Evolutionary conservation across 176 grass and related monocot genomes (phyloP).

Genomic region (Luzula sylvatica): DNA sequence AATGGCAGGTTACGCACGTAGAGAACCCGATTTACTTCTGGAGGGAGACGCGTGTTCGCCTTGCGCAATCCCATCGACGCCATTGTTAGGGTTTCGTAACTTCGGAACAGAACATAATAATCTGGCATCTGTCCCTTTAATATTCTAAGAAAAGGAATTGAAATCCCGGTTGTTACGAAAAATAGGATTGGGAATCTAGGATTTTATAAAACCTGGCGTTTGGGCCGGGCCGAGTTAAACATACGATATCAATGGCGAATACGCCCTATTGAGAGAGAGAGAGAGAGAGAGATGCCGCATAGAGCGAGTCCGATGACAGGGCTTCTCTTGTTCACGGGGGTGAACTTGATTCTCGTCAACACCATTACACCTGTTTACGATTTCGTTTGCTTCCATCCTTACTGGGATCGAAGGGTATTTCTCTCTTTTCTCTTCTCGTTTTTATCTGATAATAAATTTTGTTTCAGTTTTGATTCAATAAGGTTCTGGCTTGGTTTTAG

Average conservation of each 20-base stretch:
- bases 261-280: not conserved
- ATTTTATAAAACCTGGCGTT: no score
- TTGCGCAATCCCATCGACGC: conserved; percentile 68
- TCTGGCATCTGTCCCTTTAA: no score
- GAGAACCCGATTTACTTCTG: conserved; percentile 90
- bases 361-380: conserved; percentile 80
- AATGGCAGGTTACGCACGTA: conserved; percentile 99
- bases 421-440: not conserved
- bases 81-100: no score
- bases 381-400: conserved; percentile 79
- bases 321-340: conserved; percentile 60
- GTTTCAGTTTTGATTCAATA: not conserved
- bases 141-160: no score
- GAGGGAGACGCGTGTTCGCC: conserved; percentile 79
- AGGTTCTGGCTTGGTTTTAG: not conserved
- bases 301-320: conserved; percentile 57
- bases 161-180: no score
- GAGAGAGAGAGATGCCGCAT: conserved; percentile 44
- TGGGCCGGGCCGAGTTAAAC: no score
- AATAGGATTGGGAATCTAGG: no score
- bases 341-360: conserved; percentile 61
- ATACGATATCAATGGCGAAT: no score
- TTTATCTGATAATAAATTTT: not conserved
- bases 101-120: no score
- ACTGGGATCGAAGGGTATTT: conserved; percentile 77